phyloP scores from a whole-genome alignment of 345 rosid species.

The Rhodomyrtus tomentosa region DNA sequence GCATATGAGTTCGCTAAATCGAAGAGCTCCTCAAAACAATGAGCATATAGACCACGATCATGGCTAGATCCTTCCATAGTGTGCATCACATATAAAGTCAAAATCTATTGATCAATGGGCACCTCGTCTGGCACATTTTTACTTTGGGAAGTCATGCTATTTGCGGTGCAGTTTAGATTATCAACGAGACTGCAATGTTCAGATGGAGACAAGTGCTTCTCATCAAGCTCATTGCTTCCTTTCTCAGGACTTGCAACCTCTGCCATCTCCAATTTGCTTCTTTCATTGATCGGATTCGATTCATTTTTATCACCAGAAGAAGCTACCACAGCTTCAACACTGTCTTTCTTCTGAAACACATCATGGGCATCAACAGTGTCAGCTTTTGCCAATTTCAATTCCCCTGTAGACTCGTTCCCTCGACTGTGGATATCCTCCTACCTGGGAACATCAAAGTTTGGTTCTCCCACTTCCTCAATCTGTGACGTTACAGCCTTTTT shows the following conservation, averaged over 20 bases:
- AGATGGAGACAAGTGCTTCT: conserved; percentile 3
- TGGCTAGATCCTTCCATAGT: conserved; percentile 97
- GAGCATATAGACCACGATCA: conserved; percentile 91
- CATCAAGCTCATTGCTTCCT: neutral
- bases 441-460: neutral
- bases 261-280: conserved; percentile 4
- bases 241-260: conserved; percentile 7
- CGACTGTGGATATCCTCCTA: neutral
- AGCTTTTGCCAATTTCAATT: conserved; percentile 3
- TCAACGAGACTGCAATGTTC: conserved; percentile 15
- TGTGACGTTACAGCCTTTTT: conserved; percentile 48
- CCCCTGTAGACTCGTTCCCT: neutral
- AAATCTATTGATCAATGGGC: too few species aligned
- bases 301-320: neutral
- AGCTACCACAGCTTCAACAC: conserved; percentile 4
- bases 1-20: conserved; percentile 83
- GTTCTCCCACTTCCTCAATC: neutral
- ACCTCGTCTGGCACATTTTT: conserved; percentile 24
- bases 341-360: conserved; percentile 11
- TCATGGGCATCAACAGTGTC: neutral
- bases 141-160: conserved; percentile 9
- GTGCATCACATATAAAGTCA: too few species aligned
- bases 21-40: conserved; percentile 87
- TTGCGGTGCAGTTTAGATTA: neutral
- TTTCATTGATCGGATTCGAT: neutral